Evolutionary conservation across 1,139 yeast genomes (phyloP).

Genomic region (Scheffersomyces quercinus): DNA sequence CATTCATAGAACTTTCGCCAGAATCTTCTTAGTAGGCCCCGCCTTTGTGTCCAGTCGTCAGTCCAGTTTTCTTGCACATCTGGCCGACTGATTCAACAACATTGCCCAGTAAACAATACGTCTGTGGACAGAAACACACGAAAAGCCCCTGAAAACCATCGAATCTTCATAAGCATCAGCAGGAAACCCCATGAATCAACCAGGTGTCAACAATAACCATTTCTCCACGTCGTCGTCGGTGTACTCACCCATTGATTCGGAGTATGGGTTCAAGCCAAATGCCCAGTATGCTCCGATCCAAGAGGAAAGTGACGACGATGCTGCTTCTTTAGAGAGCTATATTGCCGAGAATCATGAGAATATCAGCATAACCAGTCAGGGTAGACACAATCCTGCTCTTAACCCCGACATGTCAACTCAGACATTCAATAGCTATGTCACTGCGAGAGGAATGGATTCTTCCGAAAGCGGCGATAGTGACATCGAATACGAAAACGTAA

Average conservation of each 20-base stretch:
- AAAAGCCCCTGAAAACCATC: too few relatives aligned
- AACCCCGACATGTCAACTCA: constrained; percentile 13
- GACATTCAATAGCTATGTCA: constrained; percentile 27
- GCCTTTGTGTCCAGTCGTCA: too few relatives aligned
- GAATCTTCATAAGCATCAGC: too few relatives aligned
- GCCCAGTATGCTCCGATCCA: constrained; percentile 9
- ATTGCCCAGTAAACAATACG: too few relatives aligned
- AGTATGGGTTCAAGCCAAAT: constrained; percentile 11
- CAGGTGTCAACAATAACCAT: constrained; percentile 10
- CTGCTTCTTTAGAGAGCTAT: background rate
- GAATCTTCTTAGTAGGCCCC: too few relatives aligned
- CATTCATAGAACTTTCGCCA: too few relatives aligned
- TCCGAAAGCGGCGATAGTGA: background rate
- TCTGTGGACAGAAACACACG: too few relatives aligned
- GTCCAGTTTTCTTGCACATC: too few relatives aligned
- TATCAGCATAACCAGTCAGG: background rate
- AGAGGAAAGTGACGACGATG: constrained; percentile 10
- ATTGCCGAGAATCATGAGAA: background rate
- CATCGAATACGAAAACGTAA: background rate
- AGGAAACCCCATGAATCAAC: too few relatives aligned
- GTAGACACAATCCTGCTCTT: background rate
- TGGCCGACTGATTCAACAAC: too few relatives aligned
- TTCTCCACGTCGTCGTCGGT: constrained; percentile 36
- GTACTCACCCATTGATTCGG: constrained; percentile 28
- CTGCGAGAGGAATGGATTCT: constrained; percentile 18